Conservation (phyloP, 2,329 filamentous ascomycete genomes). For the Botrytis porri region DNA sequence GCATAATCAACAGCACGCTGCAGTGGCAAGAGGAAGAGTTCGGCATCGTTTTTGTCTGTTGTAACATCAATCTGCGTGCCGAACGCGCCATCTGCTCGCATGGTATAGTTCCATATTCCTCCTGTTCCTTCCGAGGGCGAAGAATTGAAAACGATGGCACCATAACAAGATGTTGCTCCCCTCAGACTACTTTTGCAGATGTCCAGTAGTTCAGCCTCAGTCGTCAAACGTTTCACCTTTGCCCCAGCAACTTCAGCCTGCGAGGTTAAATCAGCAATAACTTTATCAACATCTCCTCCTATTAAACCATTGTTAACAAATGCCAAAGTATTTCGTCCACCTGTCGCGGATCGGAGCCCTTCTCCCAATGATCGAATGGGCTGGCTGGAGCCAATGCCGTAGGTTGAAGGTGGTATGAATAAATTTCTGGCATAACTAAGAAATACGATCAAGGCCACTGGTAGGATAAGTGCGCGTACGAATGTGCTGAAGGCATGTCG, state of each 20-base stretch:
- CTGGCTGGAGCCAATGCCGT: conserved; percentile 63
- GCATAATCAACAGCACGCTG: conserved; percentile 74
- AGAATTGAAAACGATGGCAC: conserved; percentile 69
- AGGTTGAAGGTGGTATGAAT: conserved; percentile 73
- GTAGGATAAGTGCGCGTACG: conserved; percentile 58
- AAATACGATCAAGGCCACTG: conserved; percentile 56
- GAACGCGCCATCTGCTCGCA: conserved; percentile 72
- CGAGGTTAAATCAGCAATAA: conserved; percentile 62
- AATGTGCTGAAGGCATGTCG: conserved; percentile 53
- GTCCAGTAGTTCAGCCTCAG: conserved; percentile 56
- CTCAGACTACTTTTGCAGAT: conserved; percentile 62
- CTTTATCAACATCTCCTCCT: conserved; percentile 67
- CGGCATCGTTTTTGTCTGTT: conserved; percentile 65
- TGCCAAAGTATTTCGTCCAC: conserved; percentile 65
- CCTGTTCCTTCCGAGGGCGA: conserved; percentile 68
- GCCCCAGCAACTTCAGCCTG: conserved; percentile 56
- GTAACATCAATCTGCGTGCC: conserved; percentile 63
- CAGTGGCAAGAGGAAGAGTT: conserved; percentile 76
- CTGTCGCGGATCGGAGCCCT: conserved; percentile 56
- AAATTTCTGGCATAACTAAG: conserved; percentile 75
- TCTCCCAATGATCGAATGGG: conserved; percentile 63
- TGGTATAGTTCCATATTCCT: conserved; percentile 80
- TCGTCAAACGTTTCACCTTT: conserved; percentile 51
- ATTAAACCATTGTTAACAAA: conserved; percentile 73
- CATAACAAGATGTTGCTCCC: conserved; percentile 70